Percentiles rank a stretch among this genome's conserved stretches.
Conservation (phyloP, 495 filamentous ascomycete species). For the Thermochaetoides thermophila region DNA sequence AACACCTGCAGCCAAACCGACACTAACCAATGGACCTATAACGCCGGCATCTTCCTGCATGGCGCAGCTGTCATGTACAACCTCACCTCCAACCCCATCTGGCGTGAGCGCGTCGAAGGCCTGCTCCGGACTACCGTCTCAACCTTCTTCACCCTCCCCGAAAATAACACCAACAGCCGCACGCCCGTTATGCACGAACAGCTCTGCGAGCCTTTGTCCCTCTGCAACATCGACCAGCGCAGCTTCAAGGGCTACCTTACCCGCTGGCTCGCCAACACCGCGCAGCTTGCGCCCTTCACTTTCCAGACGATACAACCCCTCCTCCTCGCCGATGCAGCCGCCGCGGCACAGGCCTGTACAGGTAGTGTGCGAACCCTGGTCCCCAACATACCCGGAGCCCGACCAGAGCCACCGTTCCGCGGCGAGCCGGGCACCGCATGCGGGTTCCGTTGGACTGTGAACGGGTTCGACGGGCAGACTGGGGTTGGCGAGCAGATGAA, state of each 20-base stretch:
- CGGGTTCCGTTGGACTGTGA: constrained; percentile 35
- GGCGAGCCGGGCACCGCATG: constrained; percentile 36
- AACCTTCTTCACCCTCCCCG: constrained; percentile 35
- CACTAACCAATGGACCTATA: constrained; percentile 61
- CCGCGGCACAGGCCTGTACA: constrained; percentile 44
- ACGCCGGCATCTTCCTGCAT: constrained; percentile 55
- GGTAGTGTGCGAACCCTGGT: no score
- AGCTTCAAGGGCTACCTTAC: constrained; percentile 64
- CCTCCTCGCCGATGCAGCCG: constrained; percentile 42
- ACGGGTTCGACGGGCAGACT: constrained; percentile 21
- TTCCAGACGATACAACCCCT: constrained; percentile 39
- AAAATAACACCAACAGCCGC: constrained; percentile 12
- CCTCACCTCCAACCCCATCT: constrained; percentile 37
- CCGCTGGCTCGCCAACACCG: constrained; percentile 51
- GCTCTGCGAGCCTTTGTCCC: constrained; percentile 48
- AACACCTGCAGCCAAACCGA: constrained; percentile 45
- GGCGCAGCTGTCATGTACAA: constrained; percentile 73
- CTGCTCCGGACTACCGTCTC: constrained; percentile 37
- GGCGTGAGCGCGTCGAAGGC: constrained; percentile 42
- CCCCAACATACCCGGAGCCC: constrained; percentile 30
- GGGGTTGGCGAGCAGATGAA: constrained; percentile 64
- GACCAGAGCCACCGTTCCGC: constrained; percentile 31
- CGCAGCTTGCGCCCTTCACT: constrained; percentile 52
- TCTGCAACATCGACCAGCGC: constrained; percentile 56
- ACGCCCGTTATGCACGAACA: constrained; percentile 49